Conservation (phyloP, 768 basidiomycete genomes). For the Mrakia frigida region DNA sequence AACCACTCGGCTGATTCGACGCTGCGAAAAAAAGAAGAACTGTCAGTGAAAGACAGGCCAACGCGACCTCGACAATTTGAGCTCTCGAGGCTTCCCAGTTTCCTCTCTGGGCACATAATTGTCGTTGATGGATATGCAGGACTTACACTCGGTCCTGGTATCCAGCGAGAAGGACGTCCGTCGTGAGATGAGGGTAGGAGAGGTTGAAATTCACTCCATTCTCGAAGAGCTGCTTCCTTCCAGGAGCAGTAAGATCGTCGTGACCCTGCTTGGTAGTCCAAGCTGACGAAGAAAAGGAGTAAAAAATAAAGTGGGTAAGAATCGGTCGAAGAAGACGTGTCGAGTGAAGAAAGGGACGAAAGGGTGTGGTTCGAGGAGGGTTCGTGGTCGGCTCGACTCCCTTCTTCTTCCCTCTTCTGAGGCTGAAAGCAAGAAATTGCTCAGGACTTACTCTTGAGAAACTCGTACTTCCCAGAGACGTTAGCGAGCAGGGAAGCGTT, state of each 20-base stretch:
- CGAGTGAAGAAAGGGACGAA: not conserved
- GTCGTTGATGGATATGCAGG: not conserved
- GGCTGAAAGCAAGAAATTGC: not conserved
- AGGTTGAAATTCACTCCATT: constrained; percentile 47
- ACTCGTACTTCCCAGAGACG: constrained; percentile 45
- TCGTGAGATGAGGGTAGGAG: constrained; percentile 41
- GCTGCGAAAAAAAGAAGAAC: constrained; percentile 38
- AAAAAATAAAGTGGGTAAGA: no score
- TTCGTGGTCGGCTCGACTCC: no score
- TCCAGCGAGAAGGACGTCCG: constrained; percentile 41
- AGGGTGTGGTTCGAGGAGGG: no score
- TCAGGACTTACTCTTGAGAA: constrained; percentile 45
- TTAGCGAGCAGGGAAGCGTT: constrained; percentile 38
- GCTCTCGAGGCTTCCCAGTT: no score
- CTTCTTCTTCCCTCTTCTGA: not conserved
- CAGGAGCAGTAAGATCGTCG: constrained; percentile 46
- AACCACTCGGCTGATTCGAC: constrained; percentile 50
- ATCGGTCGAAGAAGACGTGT: no score
- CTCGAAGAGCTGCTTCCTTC: constrained; percentile 47
- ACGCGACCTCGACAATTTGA: not conserved
- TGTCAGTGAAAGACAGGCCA: constrained; percentile 33
- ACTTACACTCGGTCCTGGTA: constrained; percentile 42
- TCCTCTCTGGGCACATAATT: no score
- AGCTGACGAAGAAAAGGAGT: not conserved
- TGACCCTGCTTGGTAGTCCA: constrained; percentile 42